Base-by-base conservation (phyloP, 192 early-diverging fungal species). In the Jimgerdemannia lactiflua region DNA sequence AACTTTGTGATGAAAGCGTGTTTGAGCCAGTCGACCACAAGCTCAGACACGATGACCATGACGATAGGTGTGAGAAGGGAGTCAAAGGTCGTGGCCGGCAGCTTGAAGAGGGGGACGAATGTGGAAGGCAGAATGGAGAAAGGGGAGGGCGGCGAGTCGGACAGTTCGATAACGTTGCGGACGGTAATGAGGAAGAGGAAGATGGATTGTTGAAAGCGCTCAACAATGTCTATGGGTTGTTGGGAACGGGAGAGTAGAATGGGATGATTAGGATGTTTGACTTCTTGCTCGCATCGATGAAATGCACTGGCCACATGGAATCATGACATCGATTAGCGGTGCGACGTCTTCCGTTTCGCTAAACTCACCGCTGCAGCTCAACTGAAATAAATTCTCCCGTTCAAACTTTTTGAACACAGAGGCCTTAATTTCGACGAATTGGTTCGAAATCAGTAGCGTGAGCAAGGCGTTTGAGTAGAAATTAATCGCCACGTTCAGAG, bases 1-100 rank as follows among this genome's bases (percentile, higher is more conserved):
- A 98, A 97, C 76, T 98, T 98, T 11, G 94, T 95, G 67, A 99
- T 95, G 80, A 99, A 99, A 1, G 98, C 94, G 81, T 99, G 98
- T 82, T 99, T 99, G 71, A 98, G 82, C 95, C 96, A 98, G 80
- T 99, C 97, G 4, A 98, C 96, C 19, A 97, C 75, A 9, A 98
- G 83, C 79, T 98, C 98, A 49, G 96, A 95, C 0, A 89, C 90
- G 68, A 94, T 87, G 4, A 99, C 95, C 74, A 96, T 86, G 42
- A 98, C 78, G 6, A 93, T 90, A 2, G 97, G 98, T 9, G 91
- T 93, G 71, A 96, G 76, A 11, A 96, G 75, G 9, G 92, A 83
- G 29, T 89, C 90, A 10, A 88, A 74, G 43, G 90, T 88, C 18
- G 92, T 86, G 44, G 88, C 81, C 0, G 91, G 89, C 9, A 83